Base-by-base conservation (phyloP, 1,139 yeast species). In the Blastobotrys malaysiensis region DNA sequence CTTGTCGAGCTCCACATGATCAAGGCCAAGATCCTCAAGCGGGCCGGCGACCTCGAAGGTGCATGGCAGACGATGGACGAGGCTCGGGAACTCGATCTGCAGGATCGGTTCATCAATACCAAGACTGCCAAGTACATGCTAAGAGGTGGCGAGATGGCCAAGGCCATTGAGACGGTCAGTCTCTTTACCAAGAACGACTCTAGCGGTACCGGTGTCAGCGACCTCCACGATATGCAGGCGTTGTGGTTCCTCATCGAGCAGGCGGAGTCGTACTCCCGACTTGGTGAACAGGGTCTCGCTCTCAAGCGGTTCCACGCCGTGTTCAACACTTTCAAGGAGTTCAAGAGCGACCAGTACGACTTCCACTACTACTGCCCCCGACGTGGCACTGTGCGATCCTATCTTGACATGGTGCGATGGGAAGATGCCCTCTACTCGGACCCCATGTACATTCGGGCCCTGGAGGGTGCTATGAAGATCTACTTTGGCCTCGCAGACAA, bases 291-390 rank as follows among this genome's bases (percentile, higher is more conserved):
- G 63, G 96, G 96, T 0, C 73, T 93, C 61, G 83, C 97, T 0
- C 72, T 90, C 61, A 95, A 95, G 70, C 80, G 99, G 64, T 89
- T 79, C 67, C 71, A 75, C 44, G 84, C 90, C 0, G 78, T 90
- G 36, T 74, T 83, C 52, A 82, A 83, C 57, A 79, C 86, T 27
- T 89, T 84, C 70, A 78, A 81, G 51, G 87, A 82, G 55, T 89
- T 84, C 71, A 80, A 76, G 67, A 82, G 81, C 58, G 99, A 95
- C 66, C 97, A 93, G 72, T 80, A 86, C 63, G 99, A 93, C 68
- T 93, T 93, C 83, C 99, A 93, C 69, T 84, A 87, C 48, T 93
- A 89, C 70, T 86, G 96, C 68, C 81, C 88, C 77, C 82, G 97
- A 72, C 83, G 86, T 63, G 98, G 98, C 14, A 88, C 98, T 4